Percentiles rank a stretch among this genome's conserved stretches.
Conservation (phyloP, 768 basidiomycete genomes). For the Xerocomellus amylosporus region DNA sequence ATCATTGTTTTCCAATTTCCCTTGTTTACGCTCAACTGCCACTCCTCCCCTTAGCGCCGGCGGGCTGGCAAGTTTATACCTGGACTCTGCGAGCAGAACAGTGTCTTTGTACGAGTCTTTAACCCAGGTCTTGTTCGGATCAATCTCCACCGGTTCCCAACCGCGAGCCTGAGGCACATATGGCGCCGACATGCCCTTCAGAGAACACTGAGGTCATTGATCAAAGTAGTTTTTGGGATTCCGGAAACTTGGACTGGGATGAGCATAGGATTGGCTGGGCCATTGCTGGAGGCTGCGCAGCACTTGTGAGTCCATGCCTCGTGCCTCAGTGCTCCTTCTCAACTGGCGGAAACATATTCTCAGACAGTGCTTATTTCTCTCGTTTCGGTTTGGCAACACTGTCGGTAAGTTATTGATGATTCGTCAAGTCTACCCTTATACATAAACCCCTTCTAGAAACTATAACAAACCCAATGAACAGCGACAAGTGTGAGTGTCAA, state of each 20-base stretch:
- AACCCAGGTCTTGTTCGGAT: neutral
- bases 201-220: slow-evolving; percentile 50
- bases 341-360: neutral
- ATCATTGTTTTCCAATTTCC: neutral
- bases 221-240: slow-evolving; percentile 62
- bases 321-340: neutral
- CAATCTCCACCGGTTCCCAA: neutral
- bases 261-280: slow-evolving; percentile 71
- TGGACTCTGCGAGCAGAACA: neutral
- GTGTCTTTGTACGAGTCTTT: slow-evolving; percentile 8
- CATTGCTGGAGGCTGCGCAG: slow-evolving; percentile 60
- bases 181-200: slow-evolving; percentile 44
- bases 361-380: slow-evolving; percentile 63
- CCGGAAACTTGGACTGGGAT: slow-evolving; percentile 54
- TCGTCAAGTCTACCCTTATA: neutral
- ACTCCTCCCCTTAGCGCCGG: neutral
- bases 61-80: slow-evolving; percentile 7
- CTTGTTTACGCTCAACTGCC: neutral
- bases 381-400: slow-evolving; percentile 56
- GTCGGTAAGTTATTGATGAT: slow-evolving; percentile 45
- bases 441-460: slow-evolving; percentile 45
- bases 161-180: slow-evolving; percentile 5
- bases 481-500: slow-evolving; percentile 65
- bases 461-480: slow-evolving; percentile 72
- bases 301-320: slow-evolving; percentile 41